Evolutionary conservation across 805 yeast species (phyloP), one percentile per base, ranked within the genome.

Genomic region (Grigorovia jiainica): DNA sequence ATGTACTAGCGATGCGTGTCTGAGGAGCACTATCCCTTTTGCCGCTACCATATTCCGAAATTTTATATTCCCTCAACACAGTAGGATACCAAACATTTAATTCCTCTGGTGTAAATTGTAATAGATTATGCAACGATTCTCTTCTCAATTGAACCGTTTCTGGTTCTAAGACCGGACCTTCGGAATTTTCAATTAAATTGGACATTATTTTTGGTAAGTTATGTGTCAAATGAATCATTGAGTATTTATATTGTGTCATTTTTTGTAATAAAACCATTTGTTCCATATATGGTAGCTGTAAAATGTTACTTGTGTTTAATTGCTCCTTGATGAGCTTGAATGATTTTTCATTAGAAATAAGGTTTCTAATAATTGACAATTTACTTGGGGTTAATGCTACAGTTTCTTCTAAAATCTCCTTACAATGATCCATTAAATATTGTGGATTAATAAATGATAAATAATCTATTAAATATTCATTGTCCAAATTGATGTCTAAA

Each of bases 241-340:
- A 45, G 40, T 58, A 47, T 2, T 44, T 17, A 41, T 39, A 53
- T 32, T 47, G 50, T 3, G 63, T 45, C 27, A 60, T 9, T 24
- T 49, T 49, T 41, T 57, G 52, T 7, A 58, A 36, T 15, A 60
- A 31, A 7, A 52, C 54, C 61, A 60, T 56, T 42, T 58, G 62
- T 43, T 59, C 64, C 38, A 50, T 36, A 40, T 58, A 60, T 23
- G 64, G 63, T 52, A 60, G 42, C 5, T 38, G 34, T 24, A 57
- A 30, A 10, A 60, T 49, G 3, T 42, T 13, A 10, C 43, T 48
- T 7, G 60, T 39, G 3, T 45, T 47, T 10, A 59, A 31, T 15
- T 49, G 43, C 15, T 38, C 38, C 38, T 51, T 50, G 8, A 60
- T 41, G 11, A 49, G 30, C 3, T 46, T n/a, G 34, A 60, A 59